These are phyloP conservation scores for Aspergillus oerlinghausenensis DNA, from an alignment of 2,329 filamentous ascomycete species.

Conservation along the genomic window DNA sequence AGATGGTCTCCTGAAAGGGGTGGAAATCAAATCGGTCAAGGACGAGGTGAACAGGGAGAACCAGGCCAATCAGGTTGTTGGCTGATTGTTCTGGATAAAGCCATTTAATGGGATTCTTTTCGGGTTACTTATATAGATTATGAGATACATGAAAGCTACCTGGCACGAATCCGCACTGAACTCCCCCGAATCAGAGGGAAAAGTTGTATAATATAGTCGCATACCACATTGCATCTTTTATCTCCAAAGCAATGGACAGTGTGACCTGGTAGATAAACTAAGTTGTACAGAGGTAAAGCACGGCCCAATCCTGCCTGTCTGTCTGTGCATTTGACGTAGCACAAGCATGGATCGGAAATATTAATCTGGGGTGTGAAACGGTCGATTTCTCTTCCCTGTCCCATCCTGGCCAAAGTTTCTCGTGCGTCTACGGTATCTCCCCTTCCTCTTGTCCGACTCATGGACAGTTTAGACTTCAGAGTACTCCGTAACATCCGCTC, in stretches of 20 bases:
- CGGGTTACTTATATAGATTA: background rate
- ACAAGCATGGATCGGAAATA: background rate
- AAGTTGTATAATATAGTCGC: background rate
- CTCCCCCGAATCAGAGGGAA: background rate
- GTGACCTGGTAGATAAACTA: background rate
- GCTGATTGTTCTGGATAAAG: background rate
- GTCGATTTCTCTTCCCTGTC: background rate
- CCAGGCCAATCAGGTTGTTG: conserved; percentile 28
- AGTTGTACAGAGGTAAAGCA: too few species aligned
- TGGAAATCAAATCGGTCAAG: conserved; percentile 25
- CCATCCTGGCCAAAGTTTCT: background rate
- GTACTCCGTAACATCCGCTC: background rate
- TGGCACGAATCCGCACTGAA: background rate
- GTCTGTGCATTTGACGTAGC: background rate
- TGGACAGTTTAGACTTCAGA: background rate
- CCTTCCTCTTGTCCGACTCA: background rate
- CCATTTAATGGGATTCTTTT: background rate
- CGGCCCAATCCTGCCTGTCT: background rate
- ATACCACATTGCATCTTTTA: background rate
- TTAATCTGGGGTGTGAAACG: background rate
- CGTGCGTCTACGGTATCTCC: background rate
- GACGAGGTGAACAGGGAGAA: conserved; percentile 45
- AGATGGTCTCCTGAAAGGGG: conserved; percentile 43
- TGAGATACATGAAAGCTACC: background rate
- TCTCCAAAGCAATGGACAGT: background rate